Evolutionary conservation across 192 early-diverging fungal genomes (phyloP), one percentile per base, ranked within the genome.

Genomic region (Backusella australiensis): DNA sequence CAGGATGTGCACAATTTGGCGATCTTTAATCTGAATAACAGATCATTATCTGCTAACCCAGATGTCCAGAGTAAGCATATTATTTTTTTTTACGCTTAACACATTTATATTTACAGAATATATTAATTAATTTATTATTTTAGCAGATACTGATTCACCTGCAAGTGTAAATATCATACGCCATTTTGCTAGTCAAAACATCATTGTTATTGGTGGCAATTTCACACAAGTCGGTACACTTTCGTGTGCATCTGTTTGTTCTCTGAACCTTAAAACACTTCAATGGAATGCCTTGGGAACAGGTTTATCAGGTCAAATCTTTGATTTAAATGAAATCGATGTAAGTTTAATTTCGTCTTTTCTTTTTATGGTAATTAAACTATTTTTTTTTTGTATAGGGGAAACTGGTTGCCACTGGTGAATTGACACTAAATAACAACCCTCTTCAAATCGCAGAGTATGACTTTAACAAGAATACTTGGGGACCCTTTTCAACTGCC

Each of bases 141-240:
- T n/a, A 79, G 80, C 67, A 72, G 69, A 39, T 34, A 35, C 42
- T 75, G 72, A 75, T 42, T 77, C 72, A 17, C 69, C 41, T 14
- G 65, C 46, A 1, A 67, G 23, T 11, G 34, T 77, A 36, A 85
- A 80, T 44, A 75, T 83, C 41, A 78, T 79, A 34, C 75, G 41
- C 2, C 21, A 46, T 44, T 75, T 46, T 52, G 14, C 68, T 7
- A 67, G 71, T 52, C 80, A 73, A n/a, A 78, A 74, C 44, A 73
- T 17, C 12, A 75, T 90, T 32, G 34, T 87, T 53, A 89, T 90
- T 6, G 90, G 82, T 21, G 90, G 89, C 5, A 85, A 81, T 12
- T 92, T 92, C 76, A 78, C 78, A 65, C 88, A 87, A 38, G 85
- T 82, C 44, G 85, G 86, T 1, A 75, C 69, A 5, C n/a, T 84